Percentiles rank a stretch among this genome's conserved stretches.
phyloP scores from a whole-genome alignment of 2,329 filamentous ascomycete species.

The Fusarium penzigii region DNA sequence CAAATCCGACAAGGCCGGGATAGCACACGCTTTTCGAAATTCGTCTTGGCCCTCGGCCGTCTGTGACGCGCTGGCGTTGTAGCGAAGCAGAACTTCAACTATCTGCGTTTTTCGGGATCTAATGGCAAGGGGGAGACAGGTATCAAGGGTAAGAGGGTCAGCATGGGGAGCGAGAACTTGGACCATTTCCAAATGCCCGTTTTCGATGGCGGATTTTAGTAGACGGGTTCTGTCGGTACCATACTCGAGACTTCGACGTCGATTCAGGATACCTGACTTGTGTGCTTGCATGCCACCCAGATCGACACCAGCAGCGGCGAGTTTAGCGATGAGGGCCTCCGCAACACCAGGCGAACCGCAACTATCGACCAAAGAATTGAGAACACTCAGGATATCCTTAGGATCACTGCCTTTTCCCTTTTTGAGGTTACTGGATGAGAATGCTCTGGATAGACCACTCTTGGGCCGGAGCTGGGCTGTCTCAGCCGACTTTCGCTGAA shows the following conservation, averaged over 20 bases:
- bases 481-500: conserved; percentile 47
- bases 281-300: conserved; percentile 50
- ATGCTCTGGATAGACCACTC: conserved; percentile 40
- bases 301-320: conserved; percentile 51
- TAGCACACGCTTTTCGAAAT: conserved; percentile 52
- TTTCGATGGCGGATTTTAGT: conserved; percentile 52
- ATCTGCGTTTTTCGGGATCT: conserved; percentile 44
- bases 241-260: conserved; percentile 52
- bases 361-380: conserved; percentile 51
- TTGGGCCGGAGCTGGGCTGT: conserved; percentile 39
- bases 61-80: conserved; percentile 51
- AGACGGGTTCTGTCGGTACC: conserved; percentile 51
- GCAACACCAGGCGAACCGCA: conserved; percentile 55
- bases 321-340: conserved; percentile 54
- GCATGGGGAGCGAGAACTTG: conserved; percentile 55
- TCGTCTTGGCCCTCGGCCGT: conserved; percentile 53
- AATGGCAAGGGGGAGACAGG: conserved; percentile 51
- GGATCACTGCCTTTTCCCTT: conserved; percentile 55
- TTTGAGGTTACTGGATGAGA: conserved; percentile 40
- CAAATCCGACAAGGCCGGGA: conserved; percentile 47
- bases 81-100: conserved; percentile 49
- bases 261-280: conserved; percentile 48
- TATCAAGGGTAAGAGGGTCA: conserved; percentile 51
- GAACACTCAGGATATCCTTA: conserved; percentile 52
- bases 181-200: conserved; percentile 53